Base-by-base conservation (phyloP, 768 basidiomycete genomes). In the Tylopilus sp. region DNA sequence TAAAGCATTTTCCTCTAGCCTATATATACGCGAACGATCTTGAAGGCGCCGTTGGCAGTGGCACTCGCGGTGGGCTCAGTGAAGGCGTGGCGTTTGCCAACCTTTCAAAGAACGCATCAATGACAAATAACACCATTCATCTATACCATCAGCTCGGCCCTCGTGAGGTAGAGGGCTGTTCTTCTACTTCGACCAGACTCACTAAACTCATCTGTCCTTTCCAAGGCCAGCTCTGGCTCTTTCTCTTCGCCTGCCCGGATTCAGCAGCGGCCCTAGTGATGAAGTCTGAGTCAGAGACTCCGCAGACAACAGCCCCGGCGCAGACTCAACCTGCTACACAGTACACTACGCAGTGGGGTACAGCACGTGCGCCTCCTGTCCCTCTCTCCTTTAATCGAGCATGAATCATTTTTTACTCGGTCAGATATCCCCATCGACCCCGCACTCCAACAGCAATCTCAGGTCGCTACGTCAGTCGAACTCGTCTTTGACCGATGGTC, bases 361-460 rank as follows among this genome's bases (percentile, higher is more conserved):
- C 66, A 52, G 50, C 58, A 50, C 74, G 74, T 75, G 57, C 52
- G 73, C 59, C 11, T 4, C 25, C 6, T n/a, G 38, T 51, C 25
- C 20, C 51, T 49, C 6, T 57, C 31, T 50, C 28, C 22, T 43
- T n/a, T 1, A 4, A 6, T 48, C 41, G 30, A 38, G 41, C 42
- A 33, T 12, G 23, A 50, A 33, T 25, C 9, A 13, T 48, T 39
- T 6, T 48, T 43, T 40, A 51, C 42, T 17, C 7, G 49, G 44
- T 11, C 58, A 82, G 83, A 80, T 55, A 84, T 84, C 26, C 79
- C 81, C 11, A 83, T 85, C 47, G 83, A 86, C 62, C 82, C 83
- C 26, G 80, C 80, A n/a, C 71, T 86, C 40, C 84, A 85, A 65
- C 79, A 81, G 51, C 81, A 83, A 61, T 67, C 79, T 13, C 71